phyloP scores from a whole-genome alignment of 1,284 basidiomycete genomes.

The Apiotrichum domesticum region DNA sequence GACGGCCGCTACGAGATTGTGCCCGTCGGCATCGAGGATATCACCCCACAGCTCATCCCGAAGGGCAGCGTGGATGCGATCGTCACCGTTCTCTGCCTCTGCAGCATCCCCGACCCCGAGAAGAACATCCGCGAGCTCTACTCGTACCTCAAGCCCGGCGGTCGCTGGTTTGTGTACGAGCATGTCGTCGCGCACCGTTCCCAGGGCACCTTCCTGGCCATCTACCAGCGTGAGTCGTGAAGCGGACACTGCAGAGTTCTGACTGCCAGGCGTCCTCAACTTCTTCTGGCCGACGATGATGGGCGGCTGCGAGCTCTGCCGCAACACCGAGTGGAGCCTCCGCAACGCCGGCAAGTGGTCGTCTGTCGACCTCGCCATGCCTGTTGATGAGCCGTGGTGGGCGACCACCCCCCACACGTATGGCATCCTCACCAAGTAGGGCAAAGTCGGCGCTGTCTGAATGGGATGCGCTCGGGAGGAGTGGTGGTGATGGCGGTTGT shows the following conservation, averaged over 20 bases:
- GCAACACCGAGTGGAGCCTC: slow-evolving; percentile 8
- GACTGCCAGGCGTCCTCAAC: slow-evolving; percentile 11
- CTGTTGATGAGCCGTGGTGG: slow-evolving; percentile 13
- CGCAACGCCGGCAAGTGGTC: slow-evolving; percentile 10
- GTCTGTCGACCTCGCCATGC: slow-evolving; percentile 13
- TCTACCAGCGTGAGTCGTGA: slow-evolving; percentile 12
- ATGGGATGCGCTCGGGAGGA: no score
- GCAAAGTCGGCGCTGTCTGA: no score
- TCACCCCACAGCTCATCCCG: slow-evolving; percentile 3
- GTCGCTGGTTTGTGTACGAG: slow-evolving; percentile 19
- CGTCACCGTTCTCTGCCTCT: slow-evolving; percentile 15
- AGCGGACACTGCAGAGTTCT: background rate
- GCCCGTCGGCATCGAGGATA: slow-evolving; percentile 16
- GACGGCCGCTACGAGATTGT: slow-evolving; percentile 15
- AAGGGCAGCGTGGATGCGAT: slow-evolving; percentile 16
- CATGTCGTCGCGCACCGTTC: slow-evolving; percentile 6
- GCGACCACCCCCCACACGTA: slow-evolving; percentile 10
- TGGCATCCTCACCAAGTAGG: slow-evolving; percentile 16
- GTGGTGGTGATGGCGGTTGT: no score
- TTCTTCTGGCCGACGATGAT: slow-evolving; percentile 16
- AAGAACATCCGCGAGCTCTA: slow-evolving; percentile 17
- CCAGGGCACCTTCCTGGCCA: slow-evolving; percentile 6
- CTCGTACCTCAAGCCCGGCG: slow-evolving; percentile 18
- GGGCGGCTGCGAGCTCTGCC: slow-evolving; percentile 17
- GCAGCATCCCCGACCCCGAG: slow-evolving; percentile 16